Conservation (phyloP, 1,284 basidiomycete species). For the Xerocomus minutiporus region DNA sequence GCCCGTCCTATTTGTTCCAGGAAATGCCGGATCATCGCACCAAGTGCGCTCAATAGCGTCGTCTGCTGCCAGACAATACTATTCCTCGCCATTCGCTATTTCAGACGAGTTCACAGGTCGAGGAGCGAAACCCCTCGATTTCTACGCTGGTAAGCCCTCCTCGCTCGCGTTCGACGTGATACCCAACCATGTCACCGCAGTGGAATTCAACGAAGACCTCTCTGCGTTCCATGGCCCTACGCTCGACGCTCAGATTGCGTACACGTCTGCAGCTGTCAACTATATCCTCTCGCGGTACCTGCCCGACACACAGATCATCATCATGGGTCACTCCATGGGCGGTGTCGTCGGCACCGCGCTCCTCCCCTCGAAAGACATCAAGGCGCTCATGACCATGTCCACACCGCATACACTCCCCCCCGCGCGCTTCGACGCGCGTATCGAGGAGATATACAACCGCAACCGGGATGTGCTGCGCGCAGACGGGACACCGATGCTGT, state of each 20-base stretch:
- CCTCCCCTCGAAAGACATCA: slow-evolving; percentile 60
- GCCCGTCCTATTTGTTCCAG: slow-evolving; percentile 94
- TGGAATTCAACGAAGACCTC: slow-evolving; percentile 97
- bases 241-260: slow-evolving; percentile 77
- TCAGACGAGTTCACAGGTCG: slow-evolving; percentile 48
- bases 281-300: slow-evolving; percentile 81
- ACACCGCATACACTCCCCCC: slow-evolving; percentile 90
- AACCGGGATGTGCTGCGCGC: slow-evolving; percentile 36
- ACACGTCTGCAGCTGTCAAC: slow-evolving; percentile 66
- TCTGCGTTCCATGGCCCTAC: slow-evolving; percentile 94
- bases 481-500: slow-evolving; percentile 66
- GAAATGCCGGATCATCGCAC: slow-evolving; percentile 92
- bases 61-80: slow-evolving; percentile 81
- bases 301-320: slow-evolving; percentile 55
- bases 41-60: slow-evolving; percentile 95
- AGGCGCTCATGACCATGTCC: slow-evolving; percentile 89
- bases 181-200: slow-evolving; percentile 37
- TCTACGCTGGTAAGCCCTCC: slow-evolving; percentile 66
- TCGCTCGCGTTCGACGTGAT: background rate
- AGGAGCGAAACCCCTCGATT: slow-evolving; percentile 62
- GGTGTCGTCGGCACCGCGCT: slow-evolving; percentile 83
- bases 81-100: slow-evolving; percentile 48
- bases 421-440: slow-evolving; percentile 77
- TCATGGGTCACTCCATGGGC: slow-evolving; percentile 99
- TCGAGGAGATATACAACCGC: slow-evolving; percentile 69